Percentiles rank a stretch among this genome's conserved stretches.
These are phyloP conservation scores for Solanum tacnaense DNA, from an alignment of 257 asterid genomes.

Conservation along the genomic window DNA sequence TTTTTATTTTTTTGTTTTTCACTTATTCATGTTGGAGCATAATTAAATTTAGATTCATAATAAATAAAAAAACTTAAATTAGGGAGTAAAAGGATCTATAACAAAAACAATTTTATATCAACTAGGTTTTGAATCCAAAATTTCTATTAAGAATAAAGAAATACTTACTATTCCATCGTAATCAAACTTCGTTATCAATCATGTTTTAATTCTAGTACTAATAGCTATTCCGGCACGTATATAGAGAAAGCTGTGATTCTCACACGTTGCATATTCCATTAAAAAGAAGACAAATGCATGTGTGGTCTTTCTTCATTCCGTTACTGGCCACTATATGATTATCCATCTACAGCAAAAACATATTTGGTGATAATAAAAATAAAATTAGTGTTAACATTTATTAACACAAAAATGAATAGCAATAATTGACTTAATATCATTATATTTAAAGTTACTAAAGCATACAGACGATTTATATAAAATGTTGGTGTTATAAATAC, in stretches of 20 bases:
- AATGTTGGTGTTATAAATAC: too few relatives aligned
- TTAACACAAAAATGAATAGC: background rate
- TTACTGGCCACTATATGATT: background rate
- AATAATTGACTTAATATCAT: too few relatives aligned
- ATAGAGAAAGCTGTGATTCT: background rate
- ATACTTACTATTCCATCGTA: background rate
- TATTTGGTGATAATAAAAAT: background rate
- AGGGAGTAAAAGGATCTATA: accelerated
- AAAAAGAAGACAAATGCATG: background rate
- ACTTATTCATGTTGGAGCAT: accelerated
- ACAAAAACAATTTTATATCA: background rate
- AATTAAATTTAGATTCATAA: background rate
- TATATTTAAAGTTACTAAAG: background rate
- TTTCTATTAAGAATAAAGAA: background rate
- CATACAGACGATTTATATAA: too few relatives aligned
- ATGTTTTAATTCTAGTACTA: background rate
- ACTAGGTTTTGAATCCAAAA: too few relatives aligned
- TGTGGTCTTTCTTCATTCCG: background rate
- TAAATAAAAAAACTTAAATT: too few relatives aligned
- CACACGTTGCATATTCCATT: background rate
- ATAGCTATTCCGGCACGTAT: background rate
- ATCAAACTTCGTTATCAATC: background rate
- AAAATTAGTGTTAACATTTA: too few relatives aligned
- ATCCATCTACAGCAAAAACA: background rate
- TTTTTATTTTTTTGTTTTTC: background rate